Conservation (phyloP, 2,329 filamentous ascomycete species). For the Hypomyces perniciosus region DNA sequence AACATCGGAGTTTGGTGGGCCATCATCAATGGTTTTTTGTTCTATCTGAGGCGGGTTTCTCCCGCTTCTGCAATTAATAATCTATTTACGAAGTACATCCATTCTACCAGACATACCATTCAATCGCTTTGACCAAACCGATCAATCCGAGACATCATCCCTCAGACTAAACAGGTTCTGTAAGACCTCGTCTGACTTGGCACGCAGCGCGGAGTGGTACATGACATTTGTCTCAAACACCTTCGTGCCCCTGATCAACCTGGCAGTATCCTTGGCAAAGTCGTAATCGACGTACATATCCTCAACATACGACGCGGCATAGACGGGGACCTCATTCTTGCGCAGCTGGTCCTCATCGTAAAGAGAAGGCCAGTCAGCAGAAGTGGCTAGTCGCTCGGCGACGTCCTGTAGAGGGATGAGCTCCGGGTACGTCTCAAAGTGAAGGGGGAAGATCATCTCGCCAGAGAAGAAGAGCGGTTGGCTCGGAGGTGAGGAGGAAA, state of each 20-base stretch:
- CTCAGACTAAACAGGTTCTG: constrained; percentile 69
- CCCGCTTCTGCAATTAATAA: no score
- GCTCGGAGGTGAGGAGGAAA: constrained; percentile 20
- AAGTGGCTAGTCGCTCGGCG: constrained; percentile 64
- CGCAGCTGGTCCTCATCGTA: constrained; percentile 70
- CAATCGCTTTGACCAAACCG: not conserved
- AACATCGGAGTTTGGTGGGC: no score
- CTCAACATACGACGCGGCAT: constrained; percentile 74
- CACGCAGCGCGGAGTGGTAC: constrained; percentile 78
- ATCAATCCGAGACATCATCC: constrained; percentile 58
- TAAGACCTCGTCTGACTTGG: constrained; percentile 69
- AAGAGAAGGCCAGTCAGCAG: constrained; percentile 64
- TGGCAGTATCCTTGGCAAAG: constrained; percentile 66
- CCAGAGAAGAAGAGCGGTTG: constrained; percentile 73
- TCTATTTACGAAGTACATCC: no score
- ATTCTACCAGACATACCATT: no score
- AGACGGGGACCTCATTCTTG: constrained; percentile 77
- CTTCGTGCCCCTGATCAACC: constrained; percentile 68
- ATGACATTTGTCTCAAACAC: constrained; percentile 79
- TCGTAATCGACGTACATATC: constrained; percentile 90
- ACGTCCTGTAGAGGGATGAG: constrained; percentile 62
- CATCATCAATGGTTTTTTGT: no score
- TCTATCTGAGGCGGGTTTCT: no score
- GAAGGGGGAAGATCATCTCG: constrained; percentile 86
- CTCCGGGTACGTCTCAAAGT: constrained; percentile 76